Base-by-base conservation (phyloP, 2,329 filamentous ascomycete genomes). In the Fusarium illudens region DNA sequence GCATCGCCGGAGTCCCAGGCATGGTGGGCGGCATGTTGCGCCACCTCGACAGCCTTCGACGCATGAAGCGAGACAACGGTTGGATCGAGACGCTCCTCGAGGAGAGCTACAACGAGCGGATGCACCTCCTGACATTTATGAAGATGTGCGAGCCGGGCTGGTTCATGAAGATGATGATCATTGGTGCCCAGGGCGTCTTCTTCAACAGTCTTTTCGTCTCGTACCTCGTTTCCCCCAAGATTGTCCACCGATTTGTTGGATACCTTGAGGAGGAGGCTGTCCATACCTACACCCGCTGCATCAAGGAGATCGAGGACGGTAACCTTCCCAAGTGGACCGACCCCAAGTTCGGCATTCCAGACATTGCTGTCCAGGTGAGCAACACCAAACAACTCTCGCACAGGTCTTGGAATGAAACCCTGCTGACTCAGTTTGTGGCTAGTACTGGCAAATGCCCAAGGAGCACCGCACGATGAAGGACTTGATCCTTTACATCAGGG, bases 261-360 rank as follows among this genome's bases (percentile, higher is more conserved):
- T 98, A 98, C 73, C 88, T 99, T 12, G 96, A 99, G 79, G 96
- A 99, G 78, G 96, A 99, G 79, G 96, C 96, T 9, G 95, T 98
- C 2, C 87, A 97, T 75, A 99, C 96, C 0, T 99, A 99, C 82
- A 96, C 93, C 1, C 89, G 94, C 51, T 92, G 93, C 64, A 92
- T 98, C 73, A 84, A 89, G 70, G 96, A 98, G 75, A 87, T 99
- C 22, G 94, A 98, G 61, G 85, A 86, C 3, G 95, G 95, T n/a
- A 87, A 88, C 61, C 82, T 97, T 13, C 94, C 94, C 1, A 89
- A 89, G 72, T 99, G 96, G 94, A 84, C 87, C 25, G 84, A 88
- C 64, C 80, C 82, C 2, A 86, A 89, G 8, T 90, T 97, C 74
- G 73, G 85, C 55, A 93, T 96, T 3, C 96, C 96, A 0, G 92